Conservation (phyloP, 495 filamentous ascomycete genomes). For the Hypoxylon fuscum region DNA sequence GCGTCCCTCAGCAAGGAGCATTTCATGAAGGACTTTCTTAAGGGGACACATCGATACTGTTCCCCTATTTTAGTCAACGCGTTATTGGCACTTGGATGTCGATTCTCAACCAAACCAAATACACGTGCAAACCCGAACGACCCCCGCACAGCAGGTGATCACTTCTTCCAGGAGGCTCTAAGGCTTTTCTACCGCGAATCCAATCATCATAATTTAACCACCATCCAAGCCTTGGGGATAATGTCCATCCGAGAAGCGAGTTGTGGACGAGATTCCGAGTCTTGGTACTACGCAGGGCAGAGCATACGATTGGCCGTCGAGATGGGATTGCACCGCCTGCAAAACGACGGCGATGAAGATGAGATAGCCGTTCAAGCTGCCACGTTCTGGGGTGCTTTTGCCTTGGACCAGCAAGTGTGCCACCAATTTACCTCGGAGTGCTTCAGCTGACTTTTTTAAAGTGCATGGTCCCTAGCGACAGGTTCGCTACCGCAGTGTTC, state of each 20-base stretch:
- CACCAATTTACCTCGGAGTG: conserved; percentile 5
- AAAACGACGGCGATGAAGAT: conserved; percentile 54
- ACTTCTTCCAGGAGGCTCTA: conserved; percentile 75
- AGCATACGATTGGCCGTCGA: conserved; percentile 73
- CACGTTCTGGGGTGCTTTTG: conserved; percentile 78
- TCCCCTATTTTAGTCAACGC: conserved; percentile 80
- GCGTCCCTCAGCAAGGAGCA: conserved; percentile 75
- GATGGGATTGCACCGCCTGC: conserved; percentile 67
- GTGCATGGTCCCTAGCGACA: conserved; percentile 70
- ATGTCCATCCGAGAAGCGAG: conserved; percentile 75
- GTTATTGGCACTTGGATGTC: conserved; percentile 74
- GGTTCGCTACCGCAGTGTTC: conserved; percentile 71
- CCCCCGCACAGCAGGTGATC: conserved; percentile 70
- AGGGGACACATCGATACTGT: conserved; percentile 67
- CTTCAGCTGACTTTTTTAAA: conserved; percentile 46
- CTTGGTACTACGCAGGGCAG: conserved; percentile 72
- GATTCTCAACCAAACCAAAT: conserved; percentile 72
- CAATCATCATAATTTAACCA: conserved; percentile 72
- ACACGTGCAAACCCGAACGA: conserved; percentile 69
- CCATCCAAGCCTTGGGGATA: conserved; percentile 79
- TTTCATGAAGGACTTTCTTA: conserved; percentile 71
- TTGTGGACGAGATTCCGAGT: conserved; percentile 70
- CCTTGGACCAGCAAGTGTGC: conserved; percentile 69
- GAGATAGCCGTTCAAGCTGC: conserved; percentile 71
- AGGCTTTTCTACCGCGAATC: conserved; percentile 64